Percentiles rank a stretch among this genome's conserved stretches.
Conservation (phyloP, 441 rosid genomes). For the Gossypium schwendimanii region DNA sequence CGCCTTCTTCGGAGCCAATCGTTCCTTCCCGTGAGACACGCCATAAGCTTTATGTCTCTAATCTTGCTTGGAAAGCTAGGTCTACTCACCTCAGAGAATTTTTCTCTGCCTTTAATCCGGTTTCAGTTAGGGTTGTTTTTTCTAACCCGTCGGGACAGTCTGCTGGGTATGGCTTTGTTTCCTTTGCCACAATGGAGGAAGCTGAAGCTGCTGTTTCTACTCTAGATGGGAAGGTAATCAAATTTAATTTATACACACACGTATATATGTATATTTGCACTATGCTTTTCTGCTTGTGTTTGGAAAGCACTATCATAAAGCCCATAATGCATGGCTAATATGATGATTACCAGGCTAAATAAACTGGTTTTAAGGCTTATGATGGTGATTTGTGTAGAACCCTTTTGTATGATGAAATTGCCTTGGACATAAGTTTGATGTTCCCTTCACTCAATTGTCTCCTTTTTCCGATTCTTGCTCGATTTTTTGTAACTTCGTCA, state of each 20-base stretch:
- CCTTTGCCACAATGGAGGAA: slow-evolving; percentile 73
- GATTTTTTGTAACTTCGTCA: not conserved
- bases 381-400: not conserved
- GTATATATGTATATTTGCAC: not conserved
- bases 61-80: slow-evolving; percentile 86
- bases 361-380: not conserved
- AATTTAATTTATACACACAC: not conserved
- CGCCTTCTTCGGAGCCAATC: slow-evolving; percentile 30
- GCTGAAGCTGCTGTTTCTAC: slow-evolving; percentile 68
- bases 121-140: slow-evolving; percentile 63
- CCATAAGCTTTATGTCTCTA: slow-evolving; percentile 69
- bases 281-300: not conserved
- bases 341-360: not conserved
- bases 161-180: slow-evolving; percentile 81
- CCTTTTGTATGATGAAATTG: not conserved
- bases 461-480: not conserved
- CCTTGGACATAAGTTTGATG: not conserved
- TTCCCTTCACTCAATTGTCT: not conserved
- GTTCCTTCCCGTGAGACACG: slow-evolving; percentile 40
- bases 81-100: slow-evolving; percentile 60
- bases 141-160: slow-evolving; percentile 52
- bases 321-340: too few relatives aligned
- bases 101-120: slow-evolving; percentile 49
- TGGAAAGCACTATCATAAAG: not conserved
- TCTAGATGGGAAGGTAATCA: slow-evolving; percentile 65